phyloP scores from a whole-genome alignment of 495 filamentous ascomycete genomes.

The Tuber brumale region DNA sequence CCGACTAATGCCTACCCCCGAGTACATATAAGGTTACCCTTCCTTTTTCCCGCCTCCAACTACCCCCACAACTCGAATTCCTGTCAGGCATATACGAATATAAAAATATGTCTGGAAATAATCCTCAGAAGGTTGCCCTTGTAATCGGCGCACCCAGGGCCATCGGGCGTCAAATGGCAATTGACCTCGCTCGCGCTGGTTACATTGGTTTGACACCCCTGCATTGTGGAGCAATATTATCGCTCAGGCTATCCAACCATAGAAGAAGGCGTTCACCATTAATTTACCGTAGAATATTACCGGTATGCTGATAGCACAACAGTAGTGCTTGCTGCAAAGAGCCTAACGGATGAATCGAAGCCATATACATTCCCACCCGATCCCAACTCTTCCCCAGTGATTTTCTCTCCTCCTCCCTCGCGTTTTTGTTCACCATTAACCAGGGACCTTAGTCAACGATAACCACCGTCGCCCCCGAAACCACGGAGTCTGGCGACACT shows the following conservation, averaged over 20 bases:
- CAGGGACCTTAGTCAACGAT: slow-evolving; percentile 57
- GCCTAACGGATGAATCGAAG: slow-evolving; percentile 56
- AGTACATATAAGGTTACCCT: neutral
- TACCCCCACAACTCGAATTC: neutral
- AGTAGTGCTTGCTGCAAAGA: slow-evolving; percentile 82
- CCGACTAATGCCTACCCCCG: too few relatives aligned
- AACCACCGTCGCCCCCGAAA: slow-evolving; percentile 75
- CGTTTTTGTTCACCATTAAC: neutral
- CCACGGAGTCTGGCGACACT: slow-evolving; percentile 57
- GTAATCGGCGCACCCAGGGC: slow-evolving; percentile 69
- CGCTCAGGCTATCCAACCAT: neutral
- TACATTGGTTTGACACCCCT: slow-evolving; percentile 54
- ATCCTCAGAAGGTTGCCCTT: slow-evolving; percentile 52
- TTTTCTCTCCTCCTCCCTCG: neutral
- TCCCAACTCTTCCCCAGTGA: slow-evolving; percentile 60
- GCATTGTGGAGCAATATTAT: neutral
- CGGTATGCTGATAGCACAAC: neutral
- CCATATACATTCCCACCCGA: slow-evolving; percentile 64
- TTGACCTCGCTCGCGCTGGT: slow-evolving; percentile 63
- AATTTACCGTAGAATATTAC: too few relatives aligned
- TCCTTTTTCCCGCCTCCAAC: neutral
- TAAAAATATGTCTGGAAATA: neutral
- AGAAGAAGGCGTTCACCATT: neutral
- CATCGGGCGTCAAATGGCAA: slow-evolving; percentile 71
- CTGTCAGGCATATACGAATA: neutral